Conservation (phyloP, 176 grass and related monocot genomes). For the Musa schizocarpa region DNA sequence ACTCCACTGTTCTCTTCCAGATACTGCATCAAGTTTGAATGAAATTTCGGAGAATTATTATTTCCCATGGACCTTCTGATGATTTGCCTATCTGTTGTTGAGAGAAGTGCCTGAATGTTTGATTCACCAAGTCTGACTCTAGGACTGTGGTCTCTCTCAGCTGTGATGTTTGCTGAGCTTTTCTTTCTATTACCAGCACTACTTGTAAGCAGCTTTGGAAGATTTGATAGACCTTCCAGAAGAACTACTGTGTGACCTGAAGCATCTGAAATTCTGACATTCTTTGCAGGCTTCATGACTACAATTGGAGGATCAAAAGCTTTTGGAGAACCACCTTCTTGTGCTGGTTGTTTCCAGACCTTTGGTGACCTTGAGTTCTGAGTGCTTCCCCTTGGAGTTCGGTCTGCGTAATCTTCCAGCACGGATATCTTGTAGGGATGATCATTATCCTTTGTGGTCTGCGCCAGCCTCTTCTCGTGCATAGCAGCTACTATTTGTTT, state of each 20-base stretch:
- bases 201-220: slow-evolving; percentile 28
- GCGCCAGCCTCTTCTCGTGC: slow-evolving; percentile 20
- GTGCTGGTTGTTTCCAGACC: slow-evolving; percentile 4
- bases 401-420: background rate
- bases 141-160: slow-evolving; percentile 15
- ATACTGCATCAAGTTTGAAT: background rate
- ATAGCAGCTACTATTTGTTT: slow-evolving; percentile 37
- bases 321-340: slow-evolving; percentile 19
- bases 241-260: slow-evolving; percentile 32
- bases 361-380: background rate
- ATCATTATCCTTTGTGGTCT: background rate
- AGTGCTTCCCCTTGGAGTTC: background rate
- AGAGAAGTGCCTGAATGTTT: background rate
- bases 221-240: slow-evolving; percentile 37
- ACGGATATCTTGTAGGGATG: background rate
- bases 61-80: background rate
- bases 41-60: background rate
- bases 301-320: slow-evolving; percentile 62
- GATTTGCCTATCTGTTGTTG: background rate
- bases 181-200: slow-evolving; percentile 16
- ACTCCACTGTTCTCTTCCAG: slow-evolving; percentile 26
- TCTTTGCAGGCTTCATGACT: slow-evolving; percentile 67
- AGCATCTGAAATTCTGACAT: slow-evolving; percentile 19
- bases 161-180: slow-evolving; percentile 25
- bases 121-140: background rate